Evolutionary conservation across 2,329 filamentous ascomycete genomes (phyloP).

Genomic region (Fusarium sororula): DNA sequence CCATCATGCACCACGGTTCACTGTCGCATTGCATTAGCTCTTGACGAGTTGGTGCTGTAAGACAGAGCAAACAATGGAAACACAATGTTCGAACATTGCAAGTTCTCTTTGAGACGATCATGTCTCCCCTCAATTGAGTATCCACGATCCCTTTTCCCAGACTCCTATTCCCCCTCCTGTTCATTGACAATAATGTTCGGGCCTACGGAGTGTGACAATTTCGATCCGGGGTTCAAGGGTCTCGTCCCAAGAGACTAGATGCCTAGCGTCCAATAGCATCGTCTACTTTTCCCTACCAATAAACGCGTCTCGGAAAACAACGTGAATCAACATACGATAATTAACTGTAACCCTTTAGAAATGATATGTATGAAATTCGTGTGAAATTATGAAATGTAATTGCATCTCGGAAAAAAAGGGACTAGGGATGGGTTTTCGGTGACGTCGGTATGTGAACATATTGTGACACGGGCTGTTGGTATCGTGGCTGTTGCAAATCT

Average conservation of each 20-base stretch:
- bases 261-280: constrained; percentile 1
- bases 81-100: neutral
- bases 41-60: neutral
- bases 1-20: constrained; percentile 1
- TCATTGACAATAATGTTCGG: neutral
- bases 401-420: neutral
- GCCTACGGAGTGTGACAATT: neutral
- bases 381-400: neutral
- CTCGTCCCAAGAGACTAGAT: neutral
- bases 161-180: neutral
- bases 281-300: constrained; percentile 18
- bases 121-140: neutral
- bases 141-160: neutral
- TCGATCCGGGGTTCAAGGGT: constrained; percentile 21
- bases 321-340: constrained; percentile 12
- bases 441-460: constrained; percentile 26
- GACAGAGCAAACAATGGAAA: neutral
- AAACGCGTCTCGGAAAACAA: constrained; percentile 22
- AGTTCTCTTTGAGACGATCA: neutral
- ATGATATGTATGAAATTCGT: neutral
- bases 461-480: constrained; percentile 16
- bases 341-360: neutral
- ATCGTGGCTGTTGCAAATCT: constrained; percentile 34
- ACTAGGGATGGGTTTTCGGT: neutral
- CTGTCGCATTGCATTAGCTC: constrained; percentile 12